Evolutionary conservation across 768 basidiomycete genomes (phyloP), one percentile per base, ranked within the genome.

Genomic region (Lyophyllum atratum): DNA sequence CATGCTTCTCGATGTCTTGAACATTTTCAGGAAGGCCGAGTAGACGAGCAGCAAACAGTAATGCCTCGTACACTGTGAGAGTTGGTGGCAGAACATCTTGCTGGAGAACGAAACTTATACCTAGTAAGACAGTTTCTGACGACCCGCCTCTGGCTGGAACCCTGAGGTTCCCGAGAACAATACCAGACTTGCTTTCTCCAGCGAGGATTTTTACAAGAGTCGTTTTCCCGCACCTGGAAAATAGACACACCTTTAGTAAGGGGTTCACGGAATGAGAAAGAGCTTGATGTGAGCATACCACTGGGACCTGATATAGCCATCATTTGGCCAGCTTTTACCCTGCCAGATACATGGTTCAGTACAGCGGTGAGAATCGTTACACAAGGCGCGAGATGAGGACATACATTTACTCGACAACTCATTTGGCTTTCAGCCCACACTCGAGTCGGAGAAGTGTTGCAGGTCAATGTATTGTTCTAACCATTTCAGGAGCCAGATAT

Each of bases 241-340:
- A 52, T 5, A 39, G 26, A 11, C 24, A 17, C 5, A 19, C 3
- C 11, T 37, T 24, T 7, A 4, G 25, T 10, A 6, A 8, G 1
- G 6, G 4, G n/a, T 43, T 29, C 14, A 12, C 39, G 5, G 17
- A n/a, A 15, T 40, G 17, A 45, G 9, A 8, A 7, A 52, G 2
- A n/a, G n/a, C n/a, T 40, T 6, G 24, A n/a, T 25, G 49, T n/a
- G 11, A 17, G 73, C 73, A 59, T 65, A 78, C 94, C 95, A 63
- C 90, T 92, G 0, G 95, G 94, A 0, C 95, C 95, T 3, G 98
- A 81, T 53, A 97, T 85, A n/a, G 91, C 92, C 82, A 93, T 87
- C 77, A 97, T 85, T 59, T 90, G 83, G 10, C 95, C 94, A 0
- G 92, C 84, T 2, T 76, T 72, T n/a, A 96, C 83, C 10, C 72